phyloP scores from a whole-genome alignment of 805 yeast species.

The Vanderwaltozyma tropicalis region DNA sequence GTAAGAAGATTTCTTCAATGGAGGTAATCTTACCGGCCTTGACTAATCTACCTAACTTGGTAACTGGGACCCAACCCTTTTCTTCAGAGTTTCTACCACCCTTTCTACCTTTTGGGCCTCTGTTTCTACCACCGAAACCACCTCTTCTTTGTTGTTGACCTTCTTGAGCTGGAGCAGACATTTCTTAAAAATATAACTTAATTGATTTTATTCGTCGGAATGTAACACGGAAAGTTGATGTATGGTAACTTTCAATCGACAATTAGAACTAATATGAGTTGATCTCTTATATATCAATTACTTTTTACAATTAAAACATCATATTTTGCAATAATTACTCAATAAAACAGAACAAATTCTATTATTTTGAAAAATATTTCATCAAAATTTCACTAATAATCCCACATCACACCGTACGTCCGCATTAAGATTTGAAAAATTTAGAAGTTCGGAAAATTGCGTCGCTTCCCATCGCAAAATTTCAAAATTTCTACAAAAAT shows the following conservation, averaged over 20 bases:
- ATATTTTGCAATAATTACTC: background rate
- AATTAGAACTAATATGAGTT: conserved; percentile 6
- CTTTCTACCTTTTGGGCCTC: conserved; percentile 54
- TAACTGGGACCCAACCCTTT: conserved; percentile 99
- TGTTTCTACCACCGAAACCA: conserved; percentile 45
- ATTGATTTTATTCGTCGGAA: conserved; percentile 32
- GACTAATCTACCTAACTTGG: conserved; percentile 99
- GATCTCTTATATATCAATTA: conserved; percentile 2
- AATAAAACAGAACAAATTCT: too few relatives aligned
- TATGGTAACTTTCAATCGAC: conserved; percentile 46
- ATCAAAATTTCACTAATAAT: too few relatives aligned
- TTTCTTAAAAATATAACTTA: conserved; percentile 14
- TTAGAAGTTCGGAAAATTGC: too few relatives aligned
- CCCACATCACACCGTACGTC: too few relatives aligned
- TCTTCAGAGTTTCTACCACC: conserved; percentile 84
- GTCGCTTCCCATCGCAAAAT: too few relatives aligned
- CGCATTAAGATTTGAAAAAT: too few relatives aligned
- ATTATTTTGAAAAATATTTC: too few relatives aligned
- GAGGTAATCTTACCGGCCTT: conserved; percentile 96
- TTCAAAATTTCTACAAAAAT: too few relatives aligned
- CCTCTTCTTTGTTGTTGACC: conserved; percentile 38
- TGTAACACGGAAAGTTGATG: conserved; percentile 44
- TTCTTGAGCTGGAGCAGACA: conserved; percentile 36
- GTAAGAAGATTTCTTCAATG: conserved; percentile 97
- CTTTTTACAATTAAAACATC: background rate